A percentile compares a stretch with the other conserved stretches of the same genome.
Conservation (phyloP, 768 basidiomycete genomes). For the Hypsizygus marmoreus region DNA sequence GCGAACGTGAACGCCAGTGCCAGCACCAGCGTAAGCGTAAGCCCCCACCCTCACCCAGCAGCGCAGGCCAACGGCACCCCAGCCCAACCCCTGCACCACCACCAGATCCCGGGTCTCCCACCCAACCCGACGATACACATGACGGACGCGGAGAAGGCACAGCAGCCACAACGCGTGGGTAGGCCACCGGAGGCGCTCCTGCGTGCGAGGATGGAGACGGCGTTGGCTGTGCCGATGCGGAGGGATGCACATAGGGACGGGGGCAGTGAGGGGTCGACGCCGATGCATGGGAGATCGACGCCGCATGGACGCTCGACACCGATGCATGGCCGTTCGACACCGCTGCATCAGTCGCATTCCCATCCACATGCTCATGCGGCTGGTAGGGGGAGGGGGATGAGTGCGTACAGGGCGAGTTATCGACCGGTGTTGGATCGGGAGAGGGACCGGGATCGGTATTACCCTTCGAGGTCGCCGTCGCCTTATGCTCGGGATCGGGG, state of each 20-base stretch:
- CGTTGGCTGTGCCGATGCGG: slow-evolving; percentile 14
- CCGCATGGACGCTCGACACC: not conserved
- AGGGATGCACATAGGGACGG: slow-evolving; percentile 14
- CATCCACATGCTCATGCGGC: too few species aligned
- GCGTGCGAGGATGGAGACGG: slow-evolving; percentile 1
- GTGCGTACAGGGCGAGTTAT: too few species aligned
- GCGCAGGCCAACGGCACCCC: not conserved
- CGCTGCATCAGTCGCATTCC: too few species aligned
- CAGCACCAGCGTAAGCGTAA: too few species aligned
- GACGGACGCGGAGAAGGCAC: not conserved
- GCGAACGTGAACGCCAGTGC: slow-evolving; percentile 11
- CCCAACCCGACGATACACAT: slow-evolving; percentile 11
- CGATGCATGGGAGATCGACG: not conserved
- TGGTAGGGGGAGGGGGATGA: not conserved
- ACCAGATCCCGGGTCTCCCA: slow-evolving; percentile 16
- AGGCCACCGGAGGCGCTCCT: slow-evolving; percentile 3
- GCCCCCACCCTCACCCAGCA: not conserved
- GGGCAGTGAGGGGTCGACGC: slow-evolving; percentile 5
- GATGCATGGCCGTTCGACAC: too few species aligned
- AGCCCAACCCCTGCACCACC: slow-evolving; percentile 3
- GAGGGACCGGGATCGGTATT: slow-evolving; percentile 8
- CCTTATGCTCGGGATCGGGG: slow-evolving; percentile 4
- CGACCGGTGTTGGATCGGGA: slow-evolving; percentile 3
- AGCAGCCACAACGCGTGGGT: slow-evolving; percentile 1
- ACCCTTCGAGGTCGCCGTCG: slow-evolving; percentile 2